Base-by-base conservation (phyloP, 2,329 filamentous ascomycete species). In the Pseudogymnoascus sp. region DNA sequence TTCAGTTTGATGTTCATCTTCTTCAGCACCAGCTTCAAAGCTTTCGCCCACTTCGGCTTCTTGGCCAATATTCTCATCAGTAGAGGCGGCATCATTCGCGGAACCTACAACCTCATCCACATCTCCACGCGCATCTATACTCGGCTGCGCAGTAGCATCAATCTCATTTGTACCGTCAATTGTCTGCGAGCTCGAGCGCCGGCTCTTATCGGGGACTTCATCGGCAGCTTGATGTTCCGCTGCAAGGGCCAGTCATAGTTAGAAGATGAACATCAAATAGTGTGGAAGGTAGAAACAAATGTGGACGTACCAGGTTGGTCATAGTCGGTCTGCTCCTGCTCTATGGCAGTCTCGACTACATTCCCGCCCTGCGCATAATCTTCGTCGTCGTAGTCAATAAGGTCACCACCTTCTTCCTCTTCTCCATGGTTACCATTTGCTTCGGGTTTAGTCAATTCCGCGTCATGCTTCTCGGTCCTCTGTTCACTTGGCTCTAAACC, bases 311-410 rank as follows among this genome's bases (percentile, higher is more conserved):
- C 26, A 52, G 45, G 26, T 30, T 58, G 62, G 61, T 58, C 61
- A 59, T 66, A 66, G 52, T 61, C 65, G 65, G 68, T 66, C 37
- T 60, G 58, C 58, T 37, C 55, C 18, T 38, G 35, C 19, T 57
- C 18, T 15, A 33, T 10, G 19, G 19, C 55, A 38, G 18, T 34
- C 18, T 57, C 35, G 33, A 57, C 33, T 38, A 12, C 55, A 28
- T 57, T 26, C 21, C 57, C 39, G 34, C 57, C 45, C 5, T 13
- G n/a, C 10, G 45, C 45, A 13, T 38, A 18, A 48, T 77, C 74
- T n/a, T 72, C 75, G 60, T 81, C 78, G 21, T 77, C 77, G 65
- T 79, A 81, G 61, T 78, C 77, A 65, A 77, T 73, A n/a, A 75
- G 61, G 63, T 78, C 75, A 10, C 72, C 73, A n/a, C 73, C 70